Evolutionary conservation across 1,284 basidiomycete genomes (phyloP), one percentile per base, ranked within the genome.

Genomic region (Ceraceosorus bombacis): DNA sequence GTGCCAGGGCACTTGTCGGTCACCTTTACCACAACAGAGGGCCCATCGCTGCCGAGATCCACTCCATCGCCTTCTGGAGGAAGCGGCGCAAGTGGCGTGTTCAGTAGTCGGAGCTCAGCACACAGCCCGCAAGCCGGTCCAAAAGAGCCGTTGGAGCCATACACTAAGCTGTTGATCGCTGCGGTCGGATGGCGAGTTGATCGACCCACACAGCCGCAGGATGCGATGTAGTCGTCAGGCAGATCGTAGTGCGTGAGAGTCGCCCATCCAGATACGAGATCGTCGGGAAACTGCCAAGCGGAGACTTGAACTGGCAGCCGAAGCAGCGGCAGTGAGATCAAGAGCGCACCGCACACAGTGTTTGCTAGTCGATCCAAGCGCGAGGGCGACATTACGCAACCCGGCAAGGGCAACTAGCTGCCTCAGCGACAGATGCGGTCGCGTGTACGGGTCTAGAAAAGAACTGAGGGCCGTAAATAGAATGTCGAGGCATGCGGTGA

Each of bases 191-290:
- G 67, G 41, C 48, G 53, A 37, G 71, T 70, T 7, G 67, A 62
- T 0, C 50, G 46, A 5, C 63, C 64, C 27, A 70, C 70, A 51
- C 71, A 73, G 15, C 71, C 71, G 49, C 71, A 73, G 5, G 71
- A 72, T 4, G 70, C 71, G 27, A 72, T 51, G 40, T 70, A 73
- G 56, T 62, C 41, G 17, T 39, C 12, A 1, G 71, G 71, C 5
- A 72, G 53, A 37, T 67, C 67, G 62, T 73, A 73, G 58, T 73
- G 71, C 40, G 71, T 73, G 43, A 73, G 7, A 6, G 71, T 72
- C 9, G 69, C 67, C 43, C 43, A 46, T 10, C 43, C 43, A 15
- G 4, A 46, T 15, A 15, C 27, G 27, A 27, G 27, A 27, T 27
- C 27, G 27, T 27, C 27, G 27, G 27, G 27, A 27, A 27, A 27